These are phyloP conservation scores for Paraphoma chrysanthemicola DNA, from an alignment of 2,329 filamentous ascomycete genomes.

Conservation along the genomic window DNA sequence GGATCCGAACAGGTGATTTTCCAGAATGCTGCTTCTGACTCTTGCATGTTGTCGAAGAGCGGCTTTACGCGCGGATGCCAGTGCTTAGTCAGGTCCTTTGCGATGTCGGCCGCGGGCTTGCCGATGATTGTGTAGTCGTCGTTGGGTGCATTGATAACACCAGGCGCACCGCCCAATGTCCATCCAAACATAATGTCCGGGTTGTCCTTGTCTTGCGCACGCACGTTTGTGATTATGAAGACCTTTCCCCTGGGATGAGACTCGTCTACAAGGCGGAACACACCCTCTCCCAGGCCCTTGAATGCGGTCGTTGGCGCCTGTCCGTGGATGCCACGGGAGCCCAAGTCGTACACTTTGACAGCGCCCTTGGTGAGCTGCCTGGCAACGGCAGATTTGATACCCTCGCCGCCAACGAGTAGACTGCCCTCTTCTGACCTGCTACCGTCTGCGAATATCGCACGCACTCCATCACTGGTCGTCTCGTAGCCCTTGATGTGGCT, in stretches of 20 bases:
- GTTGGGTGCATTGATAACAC: constrained; percentile 64
- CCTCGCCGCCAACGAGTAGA: constrained; percentile 68
- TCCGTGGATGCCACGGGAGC: constrained; percentile 69
- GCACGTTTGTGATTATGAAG: constrained; percentile 69
- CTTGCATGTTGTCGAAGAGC: constrained; percentile 65
- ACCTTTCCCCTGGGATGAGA: constrained; percentile 52
- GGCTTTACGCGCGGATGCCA: constrained; percentile 65
- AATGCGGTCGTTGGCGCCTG: constrained; percentile 69
- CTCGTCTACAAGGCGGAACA: constrained; percentile 63
- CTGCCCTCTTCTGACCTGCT: constrained; percentile 64
- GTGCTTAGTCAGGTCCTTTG: constrained; percentile 59
- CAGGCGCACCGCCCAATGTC: constrained; percentile 67
- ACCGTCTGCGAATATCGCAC: constrained; percentile 66
- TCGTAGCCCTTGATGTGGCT: constrained; percentile 67
- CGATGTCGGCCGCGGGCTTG: constrained; percentile 63
- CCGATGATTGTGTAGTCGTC: constrained; percentile 67
- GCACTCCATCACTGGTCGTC: constrained; percentile 61
- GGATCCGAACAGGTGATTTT: constrained; percentile 71
- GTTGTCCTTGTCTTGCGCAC: constrained; percentile 65
- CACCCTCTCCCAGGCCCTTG: constrained; percentile 67
- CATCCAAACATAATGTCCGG: constrained; percentile 66
- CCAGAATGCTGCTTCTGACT: constrained; percentile 67
- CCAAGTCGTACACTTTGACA: constrained; percentile 69
- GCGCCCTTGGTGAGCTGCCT: constrained; percentile 65
- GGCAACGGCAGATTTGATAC: constrained; percentile 67